These are phyloP conservation scores for Acorus calamus DNA, from an alignment of 106 monocot species.

Conservation along the genomic window DNA sequence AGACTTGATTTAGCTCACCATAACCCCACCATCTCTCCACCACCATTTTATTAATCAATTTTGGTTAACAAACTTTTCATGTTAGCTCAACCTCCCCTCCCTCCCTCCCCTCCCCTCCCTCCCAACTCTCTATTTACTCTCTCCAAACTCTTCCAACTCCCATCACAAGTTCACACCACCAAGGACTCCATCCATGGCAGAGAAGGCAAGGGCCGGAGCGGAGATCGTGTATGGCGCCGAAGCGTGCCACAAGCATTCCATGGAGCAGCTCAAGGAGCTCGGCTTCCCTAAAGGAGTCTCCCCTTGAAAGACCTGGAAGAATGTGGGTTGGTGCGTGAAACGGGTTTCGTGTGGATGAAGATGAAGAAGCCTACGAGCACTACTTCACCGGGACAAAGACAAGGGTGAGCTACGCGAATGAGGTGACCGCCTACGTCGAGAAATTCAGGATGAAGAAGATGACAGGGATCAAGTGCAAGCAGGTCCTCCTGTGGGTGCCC, in stretches of 20 bases:
- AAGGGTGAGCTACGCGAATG: constrained; percentile 31
- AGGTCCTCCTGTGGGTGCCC: constrained; percentile 84
- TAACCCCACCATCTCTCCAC: too few species aligned
- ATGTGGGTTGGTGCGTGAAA: constrained; percentile 52
- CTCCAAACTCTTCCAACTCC: too few species aligned
- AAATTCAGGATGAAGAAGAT: constrained; percentile 51
- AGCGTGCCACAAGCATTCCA: constrained; percentile 47
- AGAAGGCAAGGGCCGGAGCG: constrained; percentile 25
- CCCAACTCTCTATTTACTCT: too few species aligned
- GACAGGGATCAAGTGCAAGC: constrained; percentile 67
- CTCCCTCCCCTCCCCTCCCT: too few species aligned
- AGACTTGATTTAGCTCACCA: too few species aligned
- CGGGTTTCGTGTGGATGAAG: constrained; percentile 93
- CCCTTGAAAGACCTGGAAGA: constrained; percentile 42
- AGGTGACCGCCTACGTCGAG: constrained; percentile 48
- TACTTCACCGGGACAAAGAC: constrained; percentile 41
- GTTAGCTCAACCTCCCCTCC: too few species aligned
- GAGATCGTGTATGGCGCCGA: constrained; percentile 48
- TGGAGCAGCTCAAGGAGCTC: constrained; percentile 36
- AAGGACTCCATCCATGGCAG: background rate
- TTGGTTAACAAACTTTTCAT: too few species aligned
- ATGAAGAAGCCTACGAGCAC: constrained; percentile 41
- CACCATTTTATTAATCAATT: too few species aligned
- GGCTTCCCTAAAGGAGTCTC: constrained; percentile 46
- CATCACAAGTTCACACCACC: too few species aligned